Percentiles rank a stretch among this genome's conserved stretches.
Conservation (phyloP, 176 grass and related monocot genomes). For the Eremochloa ophiuroides region DNA sequence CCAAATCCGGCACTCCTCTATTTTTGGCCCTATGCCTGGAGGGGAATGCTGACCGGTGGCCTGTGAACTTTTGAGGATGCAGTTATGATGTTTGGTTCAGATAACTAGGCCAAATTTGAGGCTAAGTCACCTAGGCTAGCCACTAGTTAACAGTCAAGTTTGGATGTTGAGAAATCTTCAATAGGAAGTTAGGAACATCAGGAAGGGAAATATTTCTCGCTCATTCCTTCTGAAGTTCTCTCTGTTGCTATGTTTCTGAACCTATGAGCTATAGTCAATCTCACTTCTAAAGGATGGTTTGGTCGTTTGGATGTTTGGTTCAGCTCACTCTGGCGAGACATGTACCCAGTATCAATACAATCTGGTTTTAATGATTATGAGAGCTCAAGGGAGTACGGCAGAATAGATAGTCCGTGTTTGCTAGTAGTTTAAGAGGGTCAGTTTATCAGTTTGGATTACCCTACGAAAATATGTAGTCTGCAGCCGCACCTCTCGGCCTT, state of each 20-base stretch:
- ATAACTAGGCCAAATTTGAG: neutral
- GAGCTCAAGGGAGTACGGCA: neutral
- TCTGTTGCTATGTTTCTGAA: neutral
- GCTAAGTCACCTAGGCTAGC: neutral
- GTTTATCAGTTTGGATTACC: neutral
- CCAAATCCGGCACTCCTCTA: neutral
- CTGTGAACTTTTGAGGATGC: neutral
- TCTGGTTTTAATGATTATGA: neutral
- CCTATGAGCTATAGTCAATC: neutral
- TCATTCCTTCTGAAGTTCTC: neutral
- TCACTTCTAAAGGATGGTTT: neutral
- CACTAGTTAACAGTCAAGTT: neutral
- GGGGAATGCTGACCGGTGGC: neutral
- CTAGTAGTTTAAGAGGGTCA: neutral
- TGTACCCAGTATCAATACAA: neutral
- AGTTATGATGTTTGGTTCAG: neutral
- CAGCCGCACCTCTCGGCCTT: neutral
- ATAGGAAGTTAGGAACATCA: neutral
- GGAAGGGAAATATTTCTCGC: neutral
- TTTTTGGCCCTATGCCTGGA: neutral
- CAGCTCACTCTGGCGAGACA: neutral
- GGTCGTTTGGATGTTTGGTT: neutral
- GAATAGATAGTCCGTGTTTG: neutral
- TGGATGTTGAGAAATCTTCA: neutral
- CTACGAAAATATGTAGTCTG: neutral